These are phyloP conservation scores for Leersia perrieri DNA, from an alignment of 176 grass and related monocot genomes.

Conservation along the genomic window DNA sequence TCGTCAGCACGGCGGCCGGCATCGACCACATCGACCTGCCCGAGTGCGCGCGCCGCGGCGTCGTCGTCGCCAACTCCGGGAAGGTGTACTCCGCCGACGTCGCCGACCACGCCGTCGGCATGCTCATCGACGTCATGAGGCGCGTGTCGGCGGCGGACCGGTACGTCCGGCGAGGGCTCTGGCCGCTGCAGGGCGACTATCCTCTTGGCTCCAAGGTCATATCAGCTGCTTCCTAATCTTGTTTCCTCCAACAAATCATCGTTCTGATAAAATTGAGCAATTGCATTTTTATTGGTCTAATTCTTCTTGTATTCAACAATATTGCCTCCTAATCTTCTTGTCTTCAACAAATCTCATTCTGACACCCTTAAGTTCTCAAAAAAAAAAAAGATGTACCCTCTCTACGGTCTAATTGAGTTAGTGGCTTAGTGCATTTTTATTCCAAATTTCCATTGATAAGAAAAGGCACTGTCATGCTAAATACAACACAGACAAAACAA, in stretches of 20 bases:
- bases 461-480: no score
- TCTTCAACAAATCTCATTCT: no score
- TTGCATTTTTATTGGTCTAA: no score
- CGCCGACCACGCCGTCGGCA: constrained; percentile 45
- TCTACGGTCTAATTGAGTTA: not conserved
- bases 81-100: constrained; percentile 32
- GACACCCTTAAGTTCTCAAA: no score
- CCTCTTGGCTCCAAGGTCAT: constrained; percentile 49
- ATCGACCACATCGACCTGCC: constrained; percentile 54
- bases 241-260: not conserved
- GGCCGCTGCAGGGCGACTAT: constrained; percentile 23
- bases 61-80: constrained; percentile 45
- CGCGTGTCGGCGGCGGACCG: constrained; percentile 29
- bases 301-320: no score
- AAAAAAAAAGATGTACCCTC: no score
- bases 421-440: not conserved
- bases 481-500: no score
- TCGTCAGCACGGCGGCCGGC: constrained; percentile 38
- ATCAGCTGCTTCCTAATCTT: not conserved
- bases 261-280: no score
- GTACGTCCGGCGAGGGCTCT: constrained; percentile 24
- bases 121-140: constrained; percentile 42
- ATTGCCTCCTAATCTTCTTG: no score
- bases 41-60: constrained; percentile 48
- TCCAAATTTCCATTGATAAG: no score